Evolutionary conservation across 495 filamentous ascomycete genomes (phyloP).

Genomic region (Penicillium taxi): DNA sequence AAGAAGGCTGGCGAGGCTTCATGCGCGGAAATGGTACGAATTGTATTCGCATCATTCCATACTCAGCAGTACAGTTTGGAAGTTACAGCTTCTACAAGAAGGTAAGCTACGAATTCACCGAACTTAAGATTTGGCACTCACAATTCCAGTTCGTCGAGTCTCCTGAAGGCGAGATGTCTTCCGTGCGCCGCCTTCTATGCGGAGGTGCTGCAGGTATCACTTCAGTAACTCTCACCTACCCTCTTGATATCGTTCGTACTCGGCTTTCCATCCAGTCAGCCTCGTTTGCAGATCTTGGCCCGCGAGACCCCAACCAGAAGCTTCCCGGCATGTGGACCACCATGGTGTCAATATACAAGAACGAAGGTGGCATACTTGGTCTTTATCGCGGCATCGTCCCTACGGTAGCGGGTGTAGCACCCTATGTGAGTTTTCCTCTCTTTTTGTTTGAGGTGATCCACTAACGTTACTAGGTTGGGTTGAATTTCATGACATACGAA

Average conservation of each 20-base stretch:
- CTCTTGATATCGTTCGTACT: constrained; percentile 93
- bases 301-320: constrained; percentile 38
- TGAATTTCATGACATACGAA: constrained; percentile 99
- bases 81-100: constrained; percentile 96
- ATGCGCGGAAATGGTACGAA: constrained; percentile 98
- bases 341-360: constrained; percentile 76
- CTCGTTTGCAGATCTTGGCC: constrained; percentile 71
- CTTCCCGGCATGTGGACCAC: constrained; percentile 91
- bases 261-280: constrained; percentile 93
- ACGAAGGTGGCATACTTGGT: constrained; percentile 74
- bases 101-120: constrained; percentile 42
- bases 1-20: constrained; percentile 93
- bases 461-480: constrained; percentile 58
- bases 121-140: background rate
- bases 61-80: constrained; percentile 95
- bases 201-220: constrained; percentile 90
- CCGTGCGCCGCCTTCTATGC: constrained; percentile 65
- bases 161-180: constrained; percentile 57
- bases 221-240: constrained; percentile 73
- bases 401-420: constrained; percentile 90
- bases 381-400: constrained; percentile 90
- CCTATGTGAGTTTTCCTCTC: constrained; percentile 58
- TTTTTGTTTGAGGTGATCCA: background rate
- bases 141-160: constrained; percentile 65
- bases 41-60: constrained; percentile 95